A percentile compares a stretch with the other conserved stretches of the same genome.
Evolutionary conservation across 108 stramenopile genomes (phyloP).

Genomic region (Cyclotella baltica): DNA sequence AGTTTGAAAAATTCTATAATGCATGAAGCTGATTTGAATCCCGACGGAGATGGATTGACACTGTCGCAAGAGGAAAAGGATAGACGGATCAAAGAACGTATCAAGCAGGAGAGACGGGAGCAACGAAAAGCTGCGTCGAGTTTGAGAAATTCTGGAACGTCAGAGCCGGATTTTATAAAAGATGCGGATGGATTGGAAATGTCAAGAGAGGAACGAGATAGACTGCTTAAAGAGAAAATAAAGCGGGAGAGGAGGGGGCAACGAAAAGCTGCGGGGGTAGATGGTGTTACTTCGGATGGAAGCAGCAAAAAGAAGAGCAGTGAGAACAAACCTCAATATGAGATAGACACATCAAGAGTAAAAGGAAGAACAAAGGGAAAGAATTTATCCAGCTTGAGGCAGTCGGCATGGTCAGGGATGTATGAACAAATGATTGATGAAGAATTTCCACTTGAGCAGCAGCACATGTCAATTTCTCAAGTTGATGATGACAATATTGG

Average conservation of each 20-base stretch:
- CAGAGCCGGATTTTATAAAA: not conserved
- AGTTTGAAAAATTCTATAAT: not conserved
- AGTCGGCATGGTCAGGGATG: not conserved
- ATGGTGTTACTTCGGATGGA: too few species aligned
- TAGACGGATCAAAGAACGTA: not conserved
- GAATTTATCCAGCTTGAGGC: not conserved
- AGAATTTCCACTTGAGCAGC: too few species aligned
- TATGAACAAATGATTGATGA: not conserved
- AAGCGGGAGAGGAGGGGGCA: not conserved
- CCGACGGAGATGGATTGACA: not conserved
- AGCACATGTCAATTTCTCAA: not conserved
- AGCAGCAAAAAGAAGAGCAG: too few species aligned
- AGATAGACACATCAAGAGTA: not conserved
- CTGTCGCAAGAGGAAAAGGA: constrained; percentile 12
- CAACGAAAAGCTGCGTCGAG: not conserved
- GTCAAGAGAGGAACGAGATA: not conserved
- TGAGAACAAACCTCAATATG: not conserved
- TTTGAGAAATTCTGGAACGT: too few species aligned
- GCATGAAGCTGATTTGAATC: not conserved
- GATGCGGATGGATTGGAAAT: too few species aligned
- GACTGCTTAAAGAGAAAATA: not conserved
- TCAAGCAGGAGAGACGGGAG: not conserved
- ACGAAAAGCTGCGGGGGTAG: not conserved
- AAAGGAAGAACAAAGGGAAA: not conserved
- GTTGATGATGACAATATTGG: not conserved